Evolutionary conservation across 768 basidiomycete species (phyloP), one percentile per base, ranked within the genome.

Genomic region (Mycena haematopus): DNA sequence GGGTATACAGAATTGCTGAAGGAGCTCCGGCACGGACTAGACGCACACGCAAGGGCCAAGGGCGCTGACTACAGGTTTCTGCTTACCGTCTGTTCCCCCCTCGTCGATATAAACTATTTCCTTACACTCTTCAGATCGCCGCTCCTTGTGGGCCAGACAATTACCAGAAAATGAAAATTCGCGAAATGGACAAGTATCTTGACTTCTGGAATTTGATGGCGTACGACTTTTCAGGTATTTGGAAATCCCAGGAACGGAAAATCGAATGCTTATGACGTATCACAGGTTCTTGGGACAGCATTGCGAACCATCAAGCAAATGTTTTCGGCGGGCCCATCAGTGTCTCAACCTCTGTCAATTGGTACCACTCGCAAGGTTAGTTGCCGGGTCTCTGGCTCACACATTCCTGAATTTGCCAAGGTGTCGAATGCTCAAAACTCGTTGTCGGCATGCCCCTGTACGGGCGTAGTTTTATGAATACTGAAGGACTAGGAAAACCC

Each of bases 191-290:
- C 72, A 81, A 81, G 62, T 88, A 84, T 60, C 86, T 99, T 24
- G 92, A 94, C 70, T 95, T 98, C 74, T 99, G 95, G 96, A 99
- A 99, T 73, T 77, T 99, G 74, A 99, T 99, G 97, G 88, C 90
- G 1, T 93, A 94, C 67, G 92, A 93, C 36, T 45, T 40, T 21
- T 10, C 44, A 42, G 8, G 50, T 52, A 14, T 15, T 47, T 47
- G 13, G 13, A 25, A 19, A 27, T 17, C 8, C 19, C 33, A n/a
- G 9, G 10, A 19, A 15, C 25, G 8, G 11, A 22, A 21, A 21
- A 24, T 21, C 19, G 19, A 22, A 33, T 35, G 50, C 33, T n/a
- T 15, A 22, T 35, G 13, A 11, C 14, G 2, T 22, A 7, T 36
- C 22, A 59, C 90, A 63, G 91, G 91, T 24, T 91, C 90, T 22